Evolutionary conservation across 129 eudicot species (phyloP).

Genomic region (Tagetes erecta): DNA sequence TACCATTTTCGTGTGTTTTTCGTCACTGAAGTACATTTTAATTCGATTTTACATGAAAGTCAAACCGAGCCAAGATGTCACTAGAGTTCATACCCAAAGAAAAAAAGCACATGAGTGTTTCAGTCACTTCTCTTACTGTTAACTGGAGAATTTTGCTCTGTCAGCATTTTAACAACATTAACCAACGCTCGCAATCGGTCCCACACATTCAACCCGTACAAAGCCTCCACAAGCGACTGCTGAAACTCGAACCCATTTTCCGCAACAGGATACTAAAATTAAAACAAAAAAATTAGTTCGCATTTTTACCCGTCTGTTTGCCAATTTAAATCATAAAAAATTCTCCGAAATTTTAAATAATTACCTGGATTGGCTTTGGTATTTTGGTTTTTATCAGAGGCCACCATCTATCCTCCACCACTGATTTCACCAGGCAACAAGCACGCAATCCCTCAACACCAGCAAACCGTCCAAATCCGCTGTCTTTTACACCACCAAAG

Average conservation of each 20-base stretch:
- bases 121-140: conserved; percentile 50
- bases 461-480: conserved; percentile 99
- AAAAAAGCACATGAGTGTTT: conserved; percentile 7
- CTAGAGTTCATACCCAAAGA: conserved; percentile 28
- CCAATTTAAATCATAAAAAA: not conserved
- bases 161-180: conserved; percentile 66
- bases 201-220: conserved; percentile 84
- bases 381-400: conserved; percentile 88
- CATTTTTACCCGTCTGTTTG: not conserved
- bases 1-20: conserved; percentile 9
- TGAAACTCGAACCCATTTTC: conserved; percentile 86
- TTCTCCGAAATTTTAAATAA: not conserved
- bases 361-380: conserved; percentile 95
- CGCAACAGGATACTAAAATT: conserved; percentile 77
- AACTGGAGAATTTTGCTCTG: conserved; percentile 51
- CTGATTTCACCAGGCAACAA: conserved; percentile 92
- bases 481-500: conserved; percentile 98
- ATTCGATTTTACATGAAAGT: conserved; percentile 18
- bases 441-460: conserved; percentile 96
- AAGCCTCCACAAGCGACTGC: conserved; percentile 74
- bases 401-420: conserved; percentile 97
- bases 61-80: not conserved
- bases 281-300: not conserved
- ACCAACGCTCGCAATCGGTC: conserved; percentile 87
- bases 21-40: not conserved